phyloP scores from a whole-genome alignment of 331 rosid species.

The Cucumis variabilis region DNA sequence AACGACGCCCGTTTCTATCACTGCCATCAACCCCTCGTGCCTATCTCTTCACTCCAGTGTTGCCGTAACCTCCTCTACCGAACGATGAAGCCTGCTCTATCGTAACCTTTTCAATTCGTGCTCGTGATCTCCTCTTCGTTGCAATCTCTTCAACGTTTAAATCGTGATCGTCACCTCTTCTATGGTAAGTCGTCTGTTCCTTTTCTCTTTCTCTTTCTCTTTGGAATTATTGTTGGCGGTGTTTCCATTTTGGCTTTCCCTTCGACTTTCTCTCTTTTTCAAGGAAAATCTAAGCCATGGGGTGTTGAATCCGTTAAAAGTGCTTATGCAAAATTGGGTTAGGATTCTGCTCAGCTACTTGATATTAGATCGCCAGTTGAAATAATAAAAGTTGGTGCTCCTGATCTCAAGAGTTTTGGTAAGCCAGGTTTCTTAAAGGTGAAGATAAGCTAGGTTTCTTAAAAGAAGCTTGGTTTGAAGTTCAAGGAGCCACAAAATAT shows the following conservation, averaged over 20 bases:
- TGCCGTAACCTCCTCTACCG: too few species aligned
- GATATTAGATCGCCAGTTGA: constrained; percentile 78
- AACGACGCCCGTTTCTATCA: too few species aligned
- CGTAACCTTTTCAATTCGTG: too few species aligned
- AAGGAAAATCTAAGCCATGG: constrained; percentile 76
- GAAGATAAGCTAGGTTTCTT: constrained; percentile 87
- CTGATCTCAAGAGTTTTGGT: constrained; percentile 70
- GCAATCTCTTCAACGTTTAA: too few species aligned
- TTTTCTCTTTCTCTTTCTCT: too few species aligned
- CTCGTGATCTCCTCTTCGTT: too few species aligned
- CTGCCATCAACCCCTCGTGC: too few species aligned
- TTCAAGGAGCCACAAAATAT: constrained; percentile 94
- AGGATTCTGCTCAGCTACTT: constrained; percentile 79
- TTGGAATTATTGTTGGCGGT: constrained; percentile 70
- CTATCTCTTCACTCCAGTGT: too few species aligned
- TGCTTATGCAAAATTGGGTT: constrained; percentile 82
- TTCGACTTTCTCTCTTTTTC: constrained; percentile 71
- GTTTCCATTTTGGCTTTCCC: constrained; percentile 81
- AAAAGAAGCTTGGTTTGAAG: constrained; percentile 75
- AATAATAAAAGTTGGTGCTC: constrained; percentile 70
- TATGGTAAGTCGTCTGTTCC: too few species aligned
- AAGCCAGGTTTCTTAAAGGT: constrained; percentile 73
- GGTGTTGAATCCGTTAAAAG: constrained; percentile 86
- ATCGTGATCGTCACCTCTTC: too few species aligned
- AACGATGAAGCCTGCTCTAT: too few species aligned